Evolutionary conservation across 2,329 filamentous ascomycete genomes (phyloP).

Genomic region (Exophiala alcalophila): DNA sequence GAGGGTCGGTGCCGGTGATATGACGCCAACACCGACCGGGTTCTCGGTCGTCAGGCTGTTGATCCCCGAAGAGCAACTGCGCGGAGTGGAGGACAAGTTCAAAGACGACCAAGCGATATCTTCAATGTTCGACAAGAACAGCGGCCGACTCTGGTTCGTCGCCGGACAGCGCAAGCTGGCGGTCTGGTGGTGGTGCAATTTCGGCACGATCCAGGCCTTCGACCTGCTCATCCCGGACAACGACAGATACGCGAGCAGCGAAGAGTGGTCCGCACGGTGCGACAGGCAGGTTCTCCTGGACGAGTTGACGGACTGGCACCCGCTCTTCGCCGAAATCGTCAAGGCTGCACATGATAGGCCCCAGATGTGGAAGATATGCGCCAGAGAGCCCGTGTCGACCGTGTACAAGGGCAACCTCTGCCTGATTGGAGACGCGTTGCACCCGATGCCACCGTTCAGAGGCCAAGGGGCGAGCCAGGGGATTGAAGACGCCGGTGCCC

Average conservation of each 20-base stretch:
- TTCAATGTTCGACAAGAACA: not conserved
- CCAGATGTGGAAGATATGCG: slow-evolving; percentile 1
- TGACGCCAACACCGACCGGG: not conserved
- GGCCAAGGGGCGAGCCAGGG: slow-evolving; percentile 3
- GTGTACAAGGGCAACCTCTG: slow-evolving; percentile 1
- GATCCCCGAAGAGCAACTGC: slow-evolving; percentile 2
- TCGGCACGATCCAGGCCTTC: slow-evolving; percentile 4
- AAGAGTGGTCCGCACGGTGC: slow-evolving; percentile 3
- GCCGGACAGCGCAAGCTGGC: not conserved
- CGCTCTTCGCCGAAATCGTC: slow-evolving; percentile 3
- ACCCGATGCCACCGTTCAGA: slow-evolving; percentile 5
- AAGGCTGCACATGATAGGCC: not conserved
- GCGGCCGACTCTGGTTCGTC: not conserved
- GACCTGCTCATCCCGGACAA: slow-evolving; percentile 3
- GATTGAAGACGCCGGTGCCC: slow-evolving; percentile 5
- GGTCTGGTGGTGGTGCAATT: slow-evolving; percentile 3
- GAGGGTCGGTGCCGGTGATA: not conserved
- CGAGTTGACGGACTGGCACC: slow-evolving; percentile 3
- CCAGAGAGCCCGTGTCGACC: not conserved
- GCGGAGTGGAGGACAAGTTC: not conserved
- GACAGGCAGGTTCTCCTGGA: slow-evolving; percentile 1
- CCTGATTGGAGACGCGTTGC: slow-evolving; percentile 3
- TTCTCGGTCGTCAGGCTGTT: not conserved
- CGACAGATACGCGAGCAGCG: slow-evolving; percentile 3
- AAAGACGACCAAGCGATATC: not conserved